These are phyloP conservation scores for Pythium pectinolyticum DNA, from an alignment of 352 stramenopile species.

Conservation along the genomic window DNA sequence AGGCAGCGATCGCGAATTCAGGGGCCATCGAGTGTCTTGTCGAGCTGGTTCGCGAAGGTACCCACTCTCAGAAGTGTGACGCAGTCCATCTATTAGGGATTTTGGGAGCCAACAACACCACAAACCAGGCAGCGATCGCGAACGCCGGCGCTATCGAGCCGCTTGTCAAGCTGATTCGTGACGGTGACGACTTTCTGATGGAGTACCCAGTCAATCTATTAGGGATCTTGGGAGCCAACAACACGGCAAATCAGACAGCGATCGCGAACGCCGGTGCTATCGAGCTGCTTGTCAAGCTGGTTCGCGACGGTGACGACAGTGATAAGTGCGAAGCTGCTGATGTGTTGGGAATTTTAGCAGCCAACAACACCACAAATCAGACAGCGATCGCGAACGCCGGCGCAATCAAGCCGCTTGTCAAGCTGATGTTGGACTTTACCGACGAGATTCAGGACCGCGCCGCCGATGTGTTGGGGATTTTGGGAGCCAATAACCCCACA, in stretches of 20 bases:
- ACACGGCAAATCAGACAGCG: background rate
- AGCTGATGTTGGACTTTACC: background rate
- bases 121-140: no score
- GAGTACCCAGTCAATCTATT: background rate
- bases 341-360: no score
- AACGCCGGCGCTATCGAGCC: no score
- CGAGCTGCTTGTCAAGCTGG: background rate
- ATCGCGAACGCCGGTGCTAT: background rate
- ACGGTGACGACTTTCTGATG: background rate
- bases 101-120: no score
- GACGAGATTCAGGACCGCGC: background rate
- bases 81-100: background rate
- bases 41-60: background rate
- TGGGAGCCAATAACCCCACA: no score
- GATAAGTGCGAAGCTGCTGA: no score
- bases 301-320: background rate
- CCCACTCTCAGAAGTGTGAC: background rate
- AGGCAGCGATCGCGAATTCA: no score
- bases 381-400: no score
- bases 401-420: no score
- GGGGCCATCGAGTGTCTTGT: no score
- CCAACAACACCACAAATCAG: no score
- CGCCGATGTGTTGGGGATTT: no score
- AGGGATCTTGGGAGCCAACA: background rate
- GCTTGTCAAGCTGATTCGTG: background rate